Evolutionary conservation across 2,329 filamentous ascomycete genomes (phyloP).

Genomic region (Phoma sp.): DNA sequence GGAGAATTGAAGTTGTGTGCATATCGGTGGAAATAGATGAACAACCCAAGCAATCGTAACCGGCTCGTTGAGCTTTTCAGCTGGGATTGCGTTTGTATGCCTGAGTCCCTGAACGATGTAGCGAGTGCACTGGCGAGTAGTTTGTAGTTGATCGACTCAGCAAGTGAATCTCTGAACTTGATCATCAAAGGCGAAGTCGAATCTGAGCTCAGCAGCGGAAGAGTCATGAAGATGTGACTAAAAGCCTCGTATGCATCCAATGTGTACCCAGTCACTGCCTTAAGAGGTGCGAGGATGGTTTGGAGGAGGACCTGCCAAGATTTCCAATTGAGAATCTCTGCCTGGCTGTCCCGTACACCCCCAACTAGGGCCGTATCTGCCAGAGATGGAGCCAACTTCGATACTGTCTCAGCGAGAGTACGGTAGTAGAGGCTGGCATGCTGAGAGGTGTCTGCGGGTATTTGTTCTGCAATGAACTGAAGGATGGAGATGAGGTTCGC

Average conservation of each 20-base stretch:
- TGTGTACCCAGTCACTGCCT: constrained; percentile 44
- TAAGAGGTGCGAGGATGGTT: constrained; percentile 41
- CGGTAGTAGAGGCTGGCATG: constrained; percentile 43
- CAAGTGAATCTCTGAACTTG: constrained; percentile 48
- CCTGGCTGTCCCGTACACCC: background rate
- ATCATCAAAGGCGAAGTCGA: constrained; percentile 29
- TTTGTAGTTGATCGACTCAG: constrained; percentile 60
- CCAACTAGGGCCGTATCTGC: background rate
- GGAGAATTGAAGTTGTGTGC: constrained; percentile 52
- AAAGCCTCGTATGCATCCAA: constrained; percentile 50
- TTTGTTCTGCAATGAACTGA: constrained; percentile 41
- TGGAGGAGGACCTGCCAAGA: constrained; percentile 27
- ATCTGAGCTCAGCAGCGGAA: constrained; percentile 42
- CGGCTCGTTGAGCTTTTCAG: constrained; percentile 51
- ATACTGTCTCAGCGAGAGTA: constrained; percentile 38
- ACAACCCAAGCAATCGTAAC: constrained; percentile 65
- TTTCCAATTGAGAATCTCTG: constrained; percentile 1
- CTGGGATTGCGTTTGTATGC: constrained; percentile 34
- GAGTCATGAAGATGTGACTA: constrained; percentile 54
- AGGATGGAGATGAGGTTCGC: constrained; percentile 29
- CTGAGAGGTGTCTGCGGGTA: constrained; percentile 44
- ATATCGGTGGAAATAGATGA: constrained; percentile 65
- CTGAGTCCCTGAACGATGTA: constrained; percentile 35
- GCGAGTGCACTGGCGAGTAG: constrained; percentile 48
- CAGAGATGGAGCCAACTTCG: constrained; percentile 19